phyloP scores from a whole-genome alignment of 805 yeast genomes.

The Zygoascus bituminiphila region DNA sequence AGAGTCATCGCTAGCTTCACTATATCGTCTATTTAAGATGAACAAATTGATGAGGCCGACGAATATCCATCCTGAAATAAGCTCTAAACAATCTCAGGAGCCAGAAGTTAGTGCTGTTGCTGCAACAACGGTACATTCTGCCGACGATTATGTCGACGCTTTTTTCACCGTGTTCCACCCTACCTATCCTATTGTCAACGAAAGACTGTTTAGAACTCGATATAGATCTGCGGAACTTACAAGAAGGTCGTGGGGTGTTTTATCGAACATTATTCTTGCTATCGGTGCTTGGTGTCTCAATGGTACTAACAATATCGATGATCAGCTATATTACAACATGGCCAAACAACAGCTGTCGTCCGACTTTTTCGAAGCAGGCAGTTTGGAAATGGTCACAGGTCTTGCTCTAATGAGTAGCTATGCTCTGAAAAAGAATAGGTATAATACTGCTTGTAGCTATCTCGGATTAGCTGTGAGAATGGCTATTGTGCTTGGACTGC shows the following conservation, averaged over 20 bases:
- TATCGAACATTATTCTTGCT: constrained; percentile 50
- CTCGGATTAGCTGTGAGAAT: background rate
- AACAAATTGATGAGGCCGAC: background rate
- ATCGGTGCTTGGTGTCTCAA: constrained; percentile 62
- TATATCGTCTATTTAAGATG: background rate
- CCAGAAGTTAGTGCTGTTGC: background rate
- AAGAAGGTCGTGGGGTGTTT: constrained; percentile 43
- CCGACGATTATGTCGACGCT: constrained; percentile 36
- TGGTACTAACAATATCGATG: constrained; percentile 45
- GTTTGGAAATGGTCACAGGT: constrained; percentile 29
- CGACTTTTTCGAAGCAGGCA: constrained; percentile 52
- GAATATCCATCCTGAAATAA: background rate
- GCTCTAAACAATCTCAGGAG: background rate
- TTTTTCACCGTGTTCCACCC: constrained; percentile 54
- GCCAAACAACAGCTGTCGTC: constrained; percentile 40
- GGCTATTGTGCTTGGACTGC: background rate
- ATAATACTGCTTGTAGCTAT: background rate
- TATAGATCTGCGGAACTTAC: constrained; percentile 37
- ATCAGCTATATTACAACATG: constrained; percentile 47
- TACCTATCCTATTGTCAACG: constrained; percentile 52
- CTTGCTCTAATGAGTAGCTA: background rate
- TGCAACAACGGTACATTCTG: constrained; percentile 5
- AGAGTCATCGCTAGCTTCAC: background rate
- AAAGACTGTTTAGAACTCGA: constrained; percentile 42
- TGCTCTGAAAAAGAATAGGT: background rate